Base-by-base conservation (phyloP, 1,284 basidiomycete species). In the Naganishia albida region DNA sequence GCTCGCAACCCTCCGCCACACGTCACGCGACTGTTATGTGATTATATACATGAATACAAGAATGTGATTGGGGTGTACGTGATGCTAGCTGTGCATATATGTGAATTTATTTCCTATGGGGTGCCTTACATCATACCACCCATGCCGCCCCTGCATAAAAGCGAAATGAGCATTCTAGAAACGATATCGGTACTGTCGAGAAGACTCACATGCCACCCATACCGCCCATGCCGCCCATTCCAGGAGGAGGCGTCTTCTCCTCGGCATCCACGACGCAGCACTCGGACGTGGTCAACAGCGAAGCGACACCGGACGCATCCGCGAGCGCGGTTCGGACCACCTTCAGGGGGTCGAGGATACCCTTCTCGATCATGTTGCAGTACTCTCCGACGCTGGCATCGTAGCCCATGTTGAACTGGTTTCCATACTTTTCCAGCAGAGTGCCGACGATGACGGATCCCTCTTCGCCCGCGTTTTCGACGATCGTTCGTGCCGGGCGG, bases 391-490 rank as follows among this genome's bases (percentile, higher is more conserved):
- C 89, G 74, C 86, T 84, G 49, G 93, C 93, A 72, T 98, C 93
- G 81, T 96, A 98, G 10, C 94, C 94, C 86, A 78, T 88, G 56
- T 85, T 80, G 79, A 94, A 94, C 77, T 89, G 85, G 74, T 87
- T 67, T 15, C 85, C 87, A 74, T 90, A 89, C 75, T 88, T 83
- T 70, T 84, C 82, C 50, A 92, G 79, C 4, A 96, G 83, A 25
- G 86, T 88, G 53, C 95, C 95, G 56, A 97, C 91, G 65, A 98
- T 91, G 59, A 99, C 93, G 66, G 87, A 87, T 2, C 91, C 85
- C 80, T 98, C 95, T 81, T 97, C 93, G 55, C 94, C 95, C 7
- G 95, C 94, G 78, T 99, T 98, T 77, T 86, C 86, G 69, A 95
- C 85, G 78, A 99, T 99, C 18, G 90, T 91, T 66, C 93, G 89